A percentile compares a stretch with the other conserved stretches of the same genome.
phyloP scores from a whole-genome alignment of 148 eudicot species.

The Heliamphora exappendiculata region DNA sequence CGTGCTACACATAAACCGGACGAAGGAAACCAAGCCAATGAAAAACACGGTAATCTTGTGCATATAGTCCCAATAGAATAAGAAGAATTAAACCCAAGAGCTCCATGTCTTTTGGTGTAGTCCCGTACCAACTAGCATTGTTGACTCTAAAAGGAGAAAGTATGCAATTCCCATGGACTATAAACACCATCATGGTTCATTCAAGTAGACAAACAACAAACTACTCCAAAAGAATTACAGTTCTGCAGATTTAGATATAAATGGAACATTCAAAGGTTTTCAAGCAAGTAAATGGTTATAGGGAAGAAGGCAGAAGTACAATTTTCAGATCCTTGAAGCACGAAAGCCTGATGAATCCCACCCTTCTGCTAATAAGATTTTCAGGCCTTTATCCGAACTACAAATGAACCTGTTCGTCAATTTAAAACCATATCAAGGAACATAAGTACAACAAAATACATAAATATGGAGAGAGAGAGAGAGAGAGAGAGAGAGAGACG shows the following conservation, averaged over 20 bases:
- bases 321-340: constrained; percentile 5
- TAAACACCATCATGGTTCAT: background rate
- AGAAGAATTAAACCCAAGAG: too few relatives aligned
- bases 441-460: background rate
- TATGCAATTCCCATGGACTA: background rate
- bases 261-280: background rate
- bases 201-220: background rate
- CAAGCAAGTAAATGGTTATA: background rate
- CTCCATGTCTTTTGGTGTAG: too few relatives aligned
- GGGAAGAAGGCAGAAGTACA: background rate
- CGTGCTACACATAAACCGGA: too few relatives aligned
- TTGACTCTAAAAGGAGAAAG: background rate
- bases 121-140: too few relatives aligned
- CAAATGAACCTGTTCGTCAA: constrained; percentile 73
- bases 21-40: too few relatives aligned
- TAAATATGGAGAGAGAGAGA: background rate
- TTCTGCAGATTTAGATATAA: background rate
- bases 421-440: background rate
- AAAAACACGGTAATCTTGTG: too few relatives aligned
- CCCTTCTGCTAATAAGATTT: constrained; percentile 1
- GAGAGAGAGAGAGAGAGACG: background rate
- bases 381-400: constrained; percentile 73
- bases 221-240: background rate
- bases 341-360: background rate
- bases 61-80: too few relatives aligned